These are phyloP conservation scores for Alloascoidea africana DNA, from an alignment of 805 yeast species.

Conservation along the genomic window DNA sequence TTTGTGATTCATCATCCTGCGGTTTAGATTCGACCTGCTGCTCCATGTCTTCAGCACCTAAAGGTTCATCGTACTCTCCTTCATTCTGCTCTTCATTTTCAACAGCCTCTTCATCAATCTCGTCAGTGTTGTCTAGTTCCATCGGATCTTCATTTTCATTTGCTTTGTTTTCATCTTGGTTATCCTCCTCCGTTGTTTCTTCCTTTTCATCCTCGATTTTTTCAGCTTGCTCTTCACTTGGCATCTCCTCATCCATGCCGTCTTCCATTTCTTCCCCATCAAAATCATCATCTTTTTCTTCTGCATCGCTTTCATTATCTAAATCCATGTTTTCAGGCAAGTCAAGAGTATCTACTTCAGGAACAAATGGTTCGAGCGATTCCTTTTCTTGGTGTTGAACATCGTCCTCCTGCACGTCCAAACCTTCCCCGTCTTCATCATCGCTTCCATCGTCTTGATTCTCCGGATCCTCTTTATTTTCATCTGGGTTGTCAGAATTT, in stretches of 20 bases:
- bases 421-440: conserved; percentile 51
- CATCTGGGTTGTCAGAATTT: conserved; percentile 19
- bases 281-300: conserved; percentile 27
- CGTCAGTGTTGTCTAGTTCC: conserved; percentile 10
- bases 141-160: conserved; percentile 10
- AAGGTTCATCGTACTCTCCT: conserved; percentile 10
- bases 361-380: conserved; percentile 56
- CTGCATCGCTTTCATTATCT: conserved; percentile 62
- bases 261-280: conserved; percentile 19
- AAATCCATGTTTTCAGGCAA: conserved; percentile 85
- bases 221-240: conserved; percentile 16
- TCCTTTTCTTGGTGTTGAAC: conserved; percentile 56
- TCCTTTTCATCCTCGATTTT: conserved; percentile 17
- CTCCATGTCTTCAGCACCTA: background rate
- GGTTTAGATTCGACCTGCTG: background rate
- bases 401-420: conserved; percentile 72
- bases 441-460: conserved; percentile 38
- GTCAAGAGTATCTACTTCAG: conserved; percentile 77
- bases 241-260: conserved; percentile 17
- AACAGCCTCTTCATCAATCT: conserved; percentile 13
- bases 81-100: conserved; percentile 14
- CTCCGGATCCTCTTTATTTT: conserved; percentile 26
- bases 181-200: conserved; percentile 20
- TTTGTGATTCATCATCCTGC: background rate
- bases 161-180: conserved; percentile 9